phyloP scores from a whole-genome alignment of 2,329 filamentous ascomycete genomes.

The Ampelomyces quisqualis region DNA sequence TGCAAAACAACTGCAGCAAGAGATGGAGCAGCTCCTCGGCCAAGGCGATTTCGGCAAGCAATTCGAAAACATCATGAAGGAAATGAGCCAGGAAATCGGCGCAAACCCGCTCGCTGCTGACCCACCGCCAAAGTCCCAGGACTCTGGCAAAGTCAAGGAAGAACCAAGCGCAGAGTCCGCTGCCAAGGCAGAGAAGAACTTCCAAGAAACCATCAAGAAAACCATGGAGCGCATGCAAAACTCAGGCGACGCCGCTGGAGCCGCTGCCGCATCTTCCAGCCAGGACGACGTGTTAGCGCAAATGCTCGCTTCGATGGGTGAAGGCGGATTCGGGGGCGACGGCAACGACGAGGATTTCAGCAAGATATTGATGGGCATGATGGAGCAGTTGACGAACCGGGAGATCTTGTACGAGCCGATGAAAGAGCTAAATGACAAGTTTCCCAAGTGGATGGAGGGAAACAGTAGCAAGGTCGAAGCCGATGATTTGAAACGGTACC shows the following conservation, averaged over 20 bases:
- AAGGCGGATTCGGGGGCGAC: conserved; percentile 56
- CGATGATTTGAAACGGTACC: conserved; percentile 77
- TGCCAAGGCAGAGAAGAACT: conserved; percentile 62
- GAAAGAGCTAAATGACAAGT: conserved; percentile 94
- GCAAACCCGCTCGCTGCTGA: conserved; percentile 19
- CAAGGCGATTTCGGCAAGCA: conserved; percentile 74
- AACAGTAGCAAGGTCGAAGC: conserved; percentile 64
- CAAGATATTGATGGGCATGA: conserved; percentile 95
- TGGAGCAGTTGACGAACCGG: conserved; percentile 98
- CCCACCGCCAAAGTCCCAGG: conserved; percentile 26
- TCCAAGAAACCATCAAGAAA: conserved; percentile 87
- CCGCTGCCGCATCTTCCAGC: conserved; percentile 65
- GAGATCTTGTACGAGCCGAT: conserved; percentile 98
- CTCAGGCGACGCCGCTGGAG: conserved; percentile 81
- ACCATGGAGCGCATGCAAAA: conserved; percentile 97
- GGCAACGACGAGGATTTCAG: conserved; percentile 79
- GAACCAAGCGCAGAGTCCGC: conserved; percentile 12
- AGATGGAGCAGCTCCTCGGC: conserved; percentile 81
- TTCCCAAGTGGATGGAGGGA: conserved; percentile 81
- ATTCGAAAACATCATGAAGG: conserved; percentile 75
- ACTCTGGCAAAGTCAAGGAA: conserved; percentile 8
- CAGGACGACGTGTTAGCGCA: conserved; percentile 83
- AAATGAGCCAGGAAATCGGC: conserved; percentile 53
- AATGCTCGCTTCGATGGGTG: conserved; percentile 85
- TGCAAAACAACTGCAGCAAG: conserved; percentile 79